Percentiles rank a stretch among this genome's conserved stretches.
phyloP scores from a whole-genome alignment of 2,329 filamentous ascomycete species.

The Hypoxylon sp. region DNA sequence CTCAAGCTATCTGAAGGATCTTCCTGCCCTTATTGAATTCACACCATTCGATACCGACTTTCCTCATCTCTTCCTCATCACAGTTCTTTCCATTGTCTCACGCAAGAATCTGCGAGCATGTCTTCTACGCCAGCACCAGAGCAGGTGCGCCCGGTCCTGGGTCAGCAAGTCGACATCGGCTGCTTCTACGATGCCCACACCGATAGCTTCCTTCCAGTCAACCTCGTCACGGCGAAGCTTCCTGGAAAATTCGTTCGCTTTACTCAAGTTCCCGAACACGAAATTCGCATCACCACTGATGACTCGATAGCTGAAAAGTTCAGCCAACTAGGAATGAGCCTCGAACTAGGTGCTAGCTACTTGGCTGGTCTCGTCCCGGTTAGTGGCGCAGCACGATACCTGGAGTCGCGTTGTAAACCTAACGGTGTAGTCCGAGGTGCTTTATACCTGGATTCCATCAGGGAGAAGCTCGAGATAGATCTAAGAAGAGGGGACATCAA shows the following conservation, averaged over 20 bases:
- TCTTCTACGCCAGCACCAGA: background rate
- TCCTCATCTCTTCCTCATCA: background rate
- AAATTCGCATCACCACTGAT: background rate
- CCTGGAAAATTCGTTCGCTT: background rate
- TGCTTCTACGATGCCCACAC: background rate
- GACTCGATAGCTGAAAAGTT: background rate
- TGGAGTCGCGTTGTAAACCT: background rate
- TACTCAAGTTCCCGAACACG: background rate
- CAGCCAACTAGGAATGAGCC: background rate
- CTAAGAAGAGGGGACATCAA: background rate
- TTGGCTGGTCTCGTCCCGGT: background rate
- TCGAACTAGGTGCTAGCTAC: background rate
- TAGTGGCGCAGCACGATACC: background rate
- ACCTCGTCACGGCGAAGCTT: background rate
- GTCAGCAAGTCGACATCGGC: background rate
- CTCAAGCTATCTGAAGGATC: background rate
- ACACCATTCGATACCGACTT: background rate
- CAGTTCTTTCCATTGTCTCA: background rate
- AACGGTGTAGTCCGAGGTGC: background rate
- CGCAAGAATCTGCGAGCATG: background rate
- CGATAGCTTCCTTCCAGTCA: background rate
- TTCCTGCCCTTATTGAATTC: background rate
- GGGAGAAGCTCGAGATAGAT: background rate
- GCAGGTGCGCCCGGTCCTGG: background rate
- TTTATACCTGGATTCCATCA: background rate